Conservation (phyloP, 2,329 filamentous ascomycete species). For the Epichloe sp. region DNA sequence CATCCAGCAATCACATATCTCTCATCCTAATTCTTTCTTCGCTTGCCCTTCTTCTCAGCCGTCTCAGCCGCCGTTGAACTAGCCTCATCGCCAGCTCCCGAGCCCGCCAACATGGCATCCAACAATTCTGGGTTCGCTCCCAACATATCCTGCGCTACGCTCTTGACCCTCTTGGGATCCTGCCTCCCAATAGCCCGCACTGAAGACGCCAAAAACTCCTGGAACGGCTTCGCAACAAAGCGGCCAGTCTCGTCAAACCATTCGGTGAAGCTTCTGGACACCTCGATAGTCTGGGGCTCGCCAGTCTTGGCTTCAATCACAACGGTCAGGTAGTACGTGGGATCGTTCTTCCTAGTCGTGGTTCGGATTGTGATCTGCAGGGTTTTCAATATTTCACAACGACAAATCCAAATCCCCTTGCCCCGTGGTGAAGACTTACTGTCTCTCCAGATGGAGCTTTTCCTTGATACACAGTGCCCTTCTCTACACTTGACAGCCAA, state of each 20-base stretch:
- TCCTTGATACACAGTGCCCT: constrained; percentile 69
- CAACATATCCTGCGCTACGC: constrained; percentile 22
- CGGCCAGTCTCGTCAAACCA: constrained; percentile 66
- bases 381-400: constrained; percentile 3
- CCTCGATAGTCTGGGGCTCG: constrained; percentile 31
- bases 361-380: constrained; percentile 59
- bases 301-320: constrained; percentile 31
- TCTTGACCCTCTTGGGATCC: constrained; percentile 45
- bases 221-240: constrained; percentile 65
- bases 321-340: constrained; percentile 66
- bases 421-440: constrained; percentile 26
- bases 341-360: constrained; percentile 63
- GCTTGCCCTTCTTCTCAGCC: constrained; percentile 29
- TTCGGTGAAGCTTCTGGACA: constrained; percentile 52
- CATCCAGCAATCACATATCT: not conserved
- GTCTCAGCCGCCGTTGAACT: constrained; percentile 20
- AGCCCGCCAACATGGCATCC: constrained; percentile 28
- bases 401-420: not conserved
- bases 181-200: constrained; percentile 52
- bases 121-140: constrained; percentile 34
- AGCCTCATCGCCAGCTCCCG: constrained; percentile 15
- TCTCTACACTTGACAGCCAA: constrained; percentile 79
- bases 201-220: constrained; percentile 59
- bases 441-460: constrained; percentile 50
- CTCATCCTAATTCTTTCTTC: constrained; percentile 27